A percentile compares a stretch with the other conserved stretches of the same genome.
phyloP scores from a whole-genome alignment of 495 filamentous ascomycete species.

The Tetracladium marchalianum region DNA sequence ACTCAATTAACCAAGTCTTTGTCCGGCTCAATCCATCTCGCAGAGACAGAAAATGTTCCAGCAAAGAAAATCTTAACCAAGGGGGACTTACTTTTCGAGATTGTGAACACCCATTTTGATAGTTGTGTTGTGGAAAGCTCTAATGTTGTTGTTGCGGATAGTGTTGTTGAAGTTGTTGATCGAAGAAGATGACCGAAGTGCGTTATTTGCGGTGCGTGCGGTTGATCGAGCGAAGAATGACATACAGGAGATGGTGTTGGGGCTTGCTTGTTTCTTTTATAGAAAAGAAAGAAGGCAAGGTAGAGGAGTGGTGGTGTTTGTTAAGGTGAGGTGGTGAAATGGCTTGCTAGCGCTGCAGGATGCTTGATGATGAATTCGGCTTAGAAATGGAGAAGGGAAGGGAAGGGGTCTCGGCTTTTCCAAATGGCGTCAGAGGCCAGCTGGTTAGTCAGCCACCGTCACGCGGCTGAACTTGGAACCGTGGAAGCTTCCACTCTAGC shows the following conservation, averaged over 20 bases:
- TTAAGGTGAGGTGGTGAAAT: background rate
- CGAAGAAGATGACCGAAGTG: background rate
- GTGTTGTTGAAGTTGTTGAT: background rate
- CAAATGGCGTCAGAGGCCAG: no score
- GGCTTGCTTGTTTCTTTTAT: background rate
- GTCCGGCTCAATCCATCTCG: background rate
- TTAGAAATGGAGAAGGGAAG: no score
- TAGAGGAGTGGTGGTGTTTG: no score
- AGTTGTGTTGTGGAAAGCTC: conserved; percentile 35
- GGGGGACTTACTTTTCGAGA: conserved; percentile 31
- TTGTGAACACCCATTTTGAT: conserved; percentile 48
- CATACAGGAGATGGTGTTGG: background rate
- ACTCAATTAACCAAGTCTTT: no score
- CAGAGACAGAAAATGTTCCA: background rate
- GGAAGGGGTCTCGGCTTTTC: no score
- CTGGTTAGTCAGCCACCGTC: no score
- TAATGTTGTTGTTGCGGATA: conserved; percentile 2
- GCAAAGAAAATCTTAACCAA: background rate
- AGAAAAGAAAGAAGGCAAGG: background rate
- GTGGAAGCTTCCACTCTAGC: no score
- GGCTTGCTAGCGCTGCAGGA: background rate
- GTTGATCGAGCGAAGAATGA: conserved; percentile 1
- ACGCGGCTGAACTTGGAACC: no score
- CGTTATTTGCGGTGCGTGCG: background rate
- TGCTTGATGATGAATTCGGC: background rate